A percentile compares a stretch with the other conserved stretches of the same genome.
Evolutionary conservation across 768 basidiomycete genomes (phyloP).

Genomic region (Tephrocybe sp.): DNA sequence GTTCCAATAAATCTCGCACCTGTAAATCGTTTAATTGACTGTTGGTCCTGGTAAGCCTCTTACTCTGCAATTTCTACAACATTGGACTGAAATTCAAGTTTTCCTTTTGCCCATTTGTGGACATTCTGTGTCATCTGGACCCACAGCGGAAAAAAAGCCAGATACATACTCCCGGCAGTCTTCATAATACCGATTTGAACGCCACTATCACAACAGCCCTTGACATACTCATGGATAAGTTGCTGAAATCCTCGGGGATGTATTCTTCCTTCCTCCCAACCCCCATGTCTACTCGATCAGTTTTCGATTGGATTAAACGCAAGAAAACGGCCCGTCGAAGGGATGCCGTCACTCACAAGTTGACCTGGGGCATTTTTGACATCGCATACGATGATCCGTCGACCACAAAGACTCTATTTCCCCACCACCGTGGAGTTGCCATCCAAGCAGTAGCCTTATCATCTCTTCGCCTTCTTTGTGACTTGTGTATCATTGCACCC

Average conservation of each 20-base stretch:
- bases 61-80: too few species aligned
- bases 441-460: slow-evolving; percentile 6
- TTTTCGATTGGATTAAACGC: not conserved
- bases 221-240: not conserved
- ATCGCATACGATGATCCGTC: slow-evolving; percentile 27
- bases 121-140: not conserved
- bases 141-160: too few species aligned
- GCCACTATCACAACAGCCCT: not conserved
- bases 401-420: not conserved
- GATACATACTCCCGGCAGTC: too few species aligned
- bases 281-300: not conserved
- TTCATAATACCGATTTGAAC: not conserved
- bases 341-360: not conserved
- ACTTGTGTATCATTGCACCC: slow-evolving; percentile 22
- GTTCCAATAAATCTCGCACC: too few species aligned
- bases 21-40: too few species aligned
- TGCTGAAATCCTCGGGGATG: not conserved
- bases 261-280: not conserved
- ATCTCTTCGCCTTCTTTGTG: slow-evolving; percentile 19
- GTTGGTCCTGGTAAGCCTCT: too few species aligned
- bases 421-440: not conserved
- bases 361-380: slow-evolving; percentile 35
- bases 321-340: not conserved
- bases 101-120: not conserved
- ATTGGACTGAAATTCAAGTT: too few species aligned